Conservation (phyloP, 305 asterid genomes). For the Fraxinus sp. region DNA sequence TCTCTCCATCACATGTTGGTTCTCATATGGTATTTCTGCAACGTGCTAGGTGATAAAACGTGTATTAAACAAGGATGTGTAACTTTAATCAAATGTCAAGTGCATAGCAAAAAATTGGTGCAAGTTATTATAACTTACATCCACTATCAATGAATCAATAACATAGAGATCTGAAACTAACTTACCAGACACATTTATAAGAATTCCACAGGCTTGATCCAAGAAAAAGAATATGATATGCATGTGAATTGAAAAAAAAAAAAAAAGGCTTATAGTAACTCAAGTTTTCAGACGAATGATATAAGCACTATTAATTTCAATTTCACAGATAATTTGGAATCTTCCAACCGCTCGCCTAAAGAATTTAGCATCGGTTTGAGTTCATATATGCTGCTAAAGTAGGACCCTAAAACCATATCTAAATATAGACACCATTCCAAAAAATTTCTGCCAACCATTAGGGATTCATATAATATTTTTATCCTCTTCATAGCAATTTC, state of each 20-base stretch:
- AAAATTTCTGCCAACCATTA: not conserved
- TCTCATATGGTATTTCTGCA: constrained; percentile 78
- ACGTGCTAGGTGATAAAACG: constrained; percentile 47
- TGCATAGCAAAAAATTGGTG: not conserved
- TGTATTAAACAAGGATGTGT: not conserved
- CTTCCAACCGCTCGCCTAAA: not conserved
- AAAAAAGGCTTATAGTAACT: not conserved
- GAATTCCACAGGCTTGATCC: not conserved
- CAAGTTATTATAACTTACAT: not conserved
- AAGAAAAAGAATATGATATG: not conserved
- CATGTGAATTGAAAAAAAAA: not conserved
- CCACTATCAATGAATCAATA: not conserved
- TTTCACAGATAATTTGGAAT: not conserved
- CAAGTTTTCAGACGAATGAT: not conserved
- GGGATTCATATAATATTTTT: not conserved
- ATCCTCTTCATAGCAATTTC: not conserved
- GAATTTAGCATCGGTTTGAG: not conserved
- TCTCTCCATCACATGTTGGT: constrained; percentile 52
- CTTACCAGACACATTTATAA: not conserved
- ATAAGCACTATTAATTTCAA: not conserved
- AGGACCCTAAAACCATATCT: not conserved
- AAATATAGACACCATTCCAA: not conserved
- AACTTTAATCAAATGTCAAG: too few relatives aligned
- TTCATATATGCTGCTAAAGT: not conserved
- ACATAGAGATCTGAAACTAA: not conserved